Evolutionary conservation across 202 grass and related monocot species (phyloP).

Genomic region (Digitaria exilis): DNA sequence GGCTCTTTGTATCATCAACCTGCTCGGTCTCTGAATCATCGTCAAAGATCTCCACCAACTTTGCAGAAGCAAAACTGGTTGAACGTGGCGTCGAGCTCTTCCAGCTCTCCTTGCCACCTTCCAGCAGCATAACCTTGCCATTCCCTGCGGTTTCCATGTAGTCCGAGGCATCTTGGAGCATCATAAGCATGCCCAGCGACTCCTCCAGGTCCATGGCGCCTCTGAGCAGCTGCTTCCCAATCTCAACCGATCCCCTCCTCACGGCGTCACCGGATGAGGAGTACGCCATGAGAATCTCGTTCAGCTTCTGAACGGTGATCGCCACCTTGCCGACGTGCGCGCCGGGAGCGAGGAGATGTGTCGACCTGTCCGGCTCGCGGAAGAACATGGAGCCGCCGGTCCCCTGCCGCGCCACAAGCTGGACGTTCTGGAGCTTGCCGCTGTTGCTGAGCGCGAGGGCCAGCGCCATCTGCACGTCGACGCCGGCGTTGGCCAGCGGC

Average conservation of each 20-base stretch:
- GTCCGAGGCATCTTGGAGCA: conserved; percentile 84
- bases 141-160: conserved; percentile 60
- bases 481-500: conserved; percentile 36
- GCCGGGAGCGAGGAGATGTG: conserved; percentile 42
- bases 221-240: conserved; percentile 53
- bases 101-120: conserved; percentile 67
- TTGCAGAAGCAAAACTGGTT: conserved; percentile 30
- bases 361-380: conserved; percentile 19
- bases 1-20: conserved; percentile 4
- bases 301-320: conserved; percentile 75
- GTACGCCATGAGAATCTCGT: conserved; percentile 69
- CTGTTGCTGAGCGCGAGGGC: conserved; percentile 89
- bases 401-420: conserved; percentile 54
- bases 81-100: conserved; percentile 38
- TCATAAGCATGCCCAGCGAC: conserved; percentile 84
- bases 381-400: neutral
- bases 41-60: conserved; percentile 53
- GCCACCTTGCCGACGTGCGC: conserved; percentile 47
- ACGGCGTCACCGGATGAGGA: conserved; percentile 36
- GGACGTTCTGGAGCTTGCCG: conserved; percentile 84
- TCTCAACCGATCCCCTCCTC: conserved; percentile 43
- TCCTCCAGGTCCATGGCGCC: conserved; percentile 87
- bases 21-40: conserved; percentile 36
- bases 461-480: conserved; percentile 79
- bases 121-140: conserved; percentile 65